Base-by-base conservation (phyloP, 2,329 filamentous ascomycete genomes). In the Aureobasidium namibiae region DNA sequence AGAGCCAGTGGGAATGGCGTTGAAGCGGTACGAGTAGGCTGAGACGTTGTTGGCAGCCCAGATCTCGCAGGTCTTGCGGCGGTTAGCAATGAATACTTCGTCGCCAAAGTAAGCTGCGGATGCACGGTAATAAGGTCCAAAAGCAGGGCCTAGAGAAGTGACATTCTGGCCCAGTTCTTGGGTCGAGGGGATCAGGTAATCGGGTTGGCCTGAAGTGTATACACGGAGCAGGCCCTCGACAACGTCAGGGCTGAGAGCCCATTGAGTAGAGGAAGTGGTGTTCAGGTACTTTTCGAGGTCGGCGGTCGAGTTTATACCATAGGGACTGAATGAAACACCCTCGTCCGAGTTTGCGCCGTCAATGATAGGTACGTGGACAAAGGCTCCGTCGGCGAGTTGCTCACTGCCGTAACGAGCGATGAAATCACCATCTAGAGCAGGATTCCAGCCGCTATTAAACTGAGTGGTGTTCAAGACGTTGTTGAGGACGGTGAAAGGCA, bases 331-430 rank as follows among this genome's bases (percentile, higher is more conserved):
- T 1, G 74, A 73, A 0, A 79, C 80, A 2, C 84, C 86, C 67
- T 89, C 86, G 64, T 89, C 86, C 1, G 79, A 80, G 68, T 87
- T 88, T 36, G 79, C 79, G 39, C 87, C 86, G 34, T 79, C 73
- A 7, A 89, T 75, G 41, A 88, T 78, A 4, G 67, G 66, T 0
- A 88, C 82, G 56, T 82, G 77, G 59, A 87, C 80, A 63, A 88
- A 87, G 18, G 78, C 77, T 48, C 84, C 84, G 5, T 76, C 68
- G 1, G 73, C 71, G 6, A 89, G 72, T 63, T 85, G 81, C 8
- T 77, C 68, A 10, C 79, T 80, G 1, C 77, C 78, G 62, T 76
- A 79, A 8, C 77, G 75, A 10, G 73, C 71, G 18, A 86, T 73
- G 54, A 85, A 77, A 64, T 84, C 80, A 0, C 80, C 79, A 63